Evolutionary conservation across 768 basidiomycete genomes (phyloP).

Genomic region (Hydnum rufescens): DNA sequence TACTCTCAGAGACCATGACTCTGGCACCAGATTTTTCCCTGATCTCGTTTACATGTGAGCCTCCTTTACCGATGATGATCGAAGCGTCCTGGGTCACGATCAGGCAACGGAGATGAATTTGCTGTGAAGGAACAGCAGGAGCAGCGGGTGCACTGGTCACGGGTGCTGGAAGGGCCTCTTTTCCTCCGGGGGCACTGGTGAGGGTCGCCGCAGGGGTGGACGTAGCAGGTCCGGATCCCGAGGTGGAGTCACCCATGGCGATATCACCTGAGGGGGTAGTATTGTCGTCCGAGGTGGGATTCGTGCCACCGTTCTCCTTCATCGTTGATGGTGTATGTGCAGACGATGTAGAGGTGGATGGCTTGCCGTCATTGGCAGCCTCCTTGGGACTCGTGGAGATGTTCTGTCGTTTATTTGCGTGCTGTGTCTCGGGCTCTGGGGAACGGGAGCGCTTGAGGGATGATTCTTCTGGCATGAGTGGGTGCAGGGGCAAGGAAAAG

Average conservation of each 20-base stretch:
- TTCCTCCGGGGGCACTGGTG: constrained; percentile 45
- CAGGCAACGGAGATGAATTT: constrained; percentile 91
- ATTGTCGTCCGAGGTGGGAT: constrained; percentile 21
- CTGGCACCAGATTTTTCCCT: constrained; percentile 92
- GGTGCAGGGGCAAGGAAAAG: neutral
- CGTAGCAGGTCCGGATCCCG: constrained; percentile 14
- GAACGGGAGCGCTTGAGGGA: constrained; percentile 78
- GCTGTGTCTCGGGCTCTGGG: constrained; percentile 41
- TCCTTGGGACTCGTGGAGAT: constrained; percentile 18
- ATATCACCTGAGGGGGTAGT: constrained; percentile 31
- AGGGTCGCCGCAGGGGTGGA: constrained; percentile 18
- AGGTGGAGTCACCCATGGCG: constrained; percentile 36
- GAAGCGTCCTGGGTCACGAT: constrained; percentile 99
- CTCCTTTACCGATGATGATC: constrained; percentile 94
- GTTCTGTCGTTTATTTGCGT: constrained; percentile 70
- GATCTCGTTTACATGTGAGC: constrained; percentile 95
- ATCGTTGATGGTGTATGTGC: too few species aligned
- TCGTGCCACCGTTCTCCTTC: too few species aligned
- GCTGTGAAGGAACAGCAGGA: constrained; percentile 34
- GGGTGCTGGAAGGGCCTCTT: constrained; percentile 23
- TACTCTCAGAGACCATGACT: constrained; percentile 95
- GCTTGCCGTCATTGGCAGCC: neutral
- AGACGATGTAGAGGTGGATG: neutral
- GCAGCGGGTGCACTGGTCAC: constrained; percentile 30
- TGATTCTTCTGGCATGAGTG: constrained; percentile 11